Percentiles rank a stretch among this genome's conserved stretches.
These are phyloP conservation scores for Inonotus obliquus DNA, from an alignment of 1,284 basidiomycete genomes.

Conservation along the genomic window DNA sequence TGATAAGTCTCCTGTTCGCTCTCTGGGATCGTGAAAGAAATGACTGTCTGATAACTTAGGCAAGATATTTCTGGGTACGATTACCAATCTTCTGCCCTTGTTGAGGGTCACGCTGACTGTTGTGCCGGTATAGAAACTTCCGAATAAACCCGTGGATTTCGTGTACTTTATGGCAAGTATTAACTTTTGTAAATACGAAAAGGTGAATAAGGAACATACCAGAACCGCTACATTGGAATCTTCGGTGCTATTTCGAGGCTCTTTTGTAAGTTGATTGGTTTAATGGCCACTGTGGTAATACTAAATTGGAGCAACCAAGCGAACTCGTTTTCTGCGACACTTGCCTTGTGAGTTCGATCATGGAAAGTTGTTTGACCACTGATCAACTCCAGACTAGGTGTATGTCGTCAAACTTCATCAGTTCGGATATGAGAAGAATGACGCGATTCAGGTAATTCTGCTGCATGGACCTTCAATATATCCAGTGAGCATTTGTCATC, in stretches of 20 bases:
- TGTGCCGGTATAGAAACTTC: background rate
- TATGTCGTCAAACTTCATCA: background rate
- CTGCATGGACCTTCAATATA: background rate
- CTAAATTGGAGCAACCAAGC: background rate
- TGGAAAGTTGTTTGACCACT: background rate
- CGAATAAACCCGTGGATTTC: background rate
- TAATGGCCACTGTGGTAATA: background rate
- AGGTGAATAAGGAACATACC: background rate
- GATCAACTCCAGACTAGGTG: background rate
- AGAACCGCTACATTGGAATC: slow-evolving; percentile 7
- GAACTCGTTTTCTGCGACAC: background rate
- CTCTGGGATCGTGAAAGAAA: background rate
- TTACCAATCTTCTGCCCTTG: no score
- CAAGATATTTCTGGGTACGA: slow-evolving; percentile 7
- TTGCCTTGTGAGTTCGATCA: background rate
- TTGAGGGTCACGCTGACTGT: no score
- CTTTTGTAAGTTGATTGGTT: background rate
- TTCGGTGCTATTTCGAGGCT: background rate
- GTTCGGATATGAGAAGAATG: background rate
- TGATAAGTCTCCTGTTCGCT: background rate
- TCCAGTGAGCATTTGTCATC: background rate
- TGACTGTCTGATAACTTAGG: background rate
- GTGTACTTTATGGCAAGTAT: background rate
- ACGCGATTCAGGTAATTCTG: background rate
- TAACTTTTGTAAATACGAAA: background rate